Conservation (phyloP, 805 yeast species). For the Sugiyamaella chiloensis region DNA sequence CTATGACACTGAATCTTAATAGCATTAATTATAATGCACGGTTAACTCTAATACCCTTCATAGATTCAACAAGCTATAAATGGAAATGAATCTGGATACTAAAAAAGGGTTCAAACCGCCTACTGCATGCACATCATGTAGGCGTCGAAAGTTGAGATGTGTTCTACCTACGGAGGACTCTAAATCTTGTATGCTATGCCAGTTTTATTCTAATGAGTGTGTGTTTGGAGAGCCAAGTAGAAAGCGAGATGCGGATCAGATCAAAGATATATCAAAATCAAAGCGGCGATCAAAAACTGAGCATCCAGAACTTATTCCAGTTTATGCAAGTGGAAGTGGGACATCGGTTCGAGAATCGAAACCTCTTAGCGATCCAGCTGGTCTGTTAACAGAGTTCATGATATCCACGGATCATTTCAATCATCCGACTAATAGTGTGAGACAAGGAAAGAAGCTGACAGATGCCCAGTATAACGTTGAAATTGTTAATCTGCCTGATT, state of each 20-base stretch:
- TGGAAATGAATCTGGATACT: neutral
- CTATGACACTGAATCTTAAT: no score
- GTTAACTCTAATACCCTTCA: no score
- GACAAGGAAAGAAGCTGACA: neutral
- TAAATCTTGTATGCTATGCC: conserved; percentile 11
- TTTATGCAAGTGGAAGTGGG: neutral
- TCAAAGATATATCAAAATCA: no score
- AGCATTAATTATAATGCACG: no score
- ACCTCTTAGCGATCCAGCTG: neutral
- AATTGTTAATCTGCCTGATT: conserved; percentile 25
- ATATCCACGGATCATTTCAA: neutral
- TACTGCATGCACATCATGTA: conserved; percentile 17
- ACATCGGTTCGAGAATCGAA: neutral
- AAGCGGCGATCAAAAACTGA: neutral
- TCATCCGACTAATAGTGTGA: neutral
- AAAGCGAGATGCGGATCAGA: neutral
- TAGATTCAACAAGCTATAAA: no score
- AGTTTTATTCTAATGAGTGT: conserved; percentile 10
- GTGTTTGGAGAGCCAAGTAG: conserved; percentile 2
- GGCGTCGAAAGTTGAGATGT: conserved; percentile 15
- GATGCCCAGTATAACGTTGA: conserved; percentile 1
- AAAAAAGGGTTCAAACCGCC: conserved; percentile 12
- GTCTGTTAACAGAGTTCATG: neutral
- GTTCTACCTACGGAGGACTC: conserved; percentile 6
- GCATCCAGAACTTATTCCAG: neutral